Evolutionary conservation across 768 basidiomycete species (phyloP).

Genomic region (Phlegmacium glaucopus): DNA sequence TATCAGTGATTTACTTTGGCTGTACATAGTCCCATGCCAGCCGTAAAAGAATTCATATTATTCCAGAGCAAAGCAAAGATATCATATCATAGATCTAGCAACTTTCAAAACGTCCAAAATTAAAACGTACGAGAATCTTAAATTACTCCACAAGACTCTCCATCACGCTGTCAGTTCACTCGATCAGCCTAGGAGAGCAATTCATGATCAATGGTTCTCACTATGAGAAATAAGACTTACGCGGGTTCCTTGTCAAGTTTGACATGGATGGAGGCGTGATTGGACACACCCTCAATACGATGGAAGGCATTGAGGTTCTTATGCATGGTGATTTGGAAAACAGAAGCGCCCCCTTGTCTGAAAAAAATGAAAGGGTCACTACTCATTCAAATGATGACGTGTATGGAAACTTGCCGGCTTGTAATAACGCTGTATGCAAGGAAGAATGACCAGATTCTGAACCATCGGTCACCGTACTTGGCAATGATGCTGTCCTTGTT

Average conservation of each 20-base stretch:
- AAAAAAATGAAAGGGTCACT: background rate
- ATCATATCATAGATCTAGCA: background rate
- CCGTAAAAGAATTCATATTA: background rate
- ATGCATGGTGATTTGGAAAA: slow-evolving; percentile 97
- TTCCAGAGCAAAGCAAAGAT: background rate
- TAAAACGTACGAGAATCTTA: background rate
- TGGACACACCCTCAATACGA: slow-evolving; percentile 80
- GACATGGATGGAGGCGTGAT: slow-evolving; percentile 79
- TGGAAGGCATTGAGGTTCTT: slow-evolving; percentile 98
- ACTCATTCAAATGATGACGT: slow-evolving; percentile 3
- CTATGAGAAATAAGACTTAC: slow-evolving; percentile 30
- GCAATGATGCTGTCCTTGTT: slow-evolving; percentile 89
- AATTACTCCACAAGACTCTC: background rate
- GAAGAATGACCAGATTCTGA: slow-evolving; percentile 96
- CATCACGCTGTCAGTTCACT: no score
- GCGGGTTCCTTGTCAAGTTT: slow-evolving; percentile 48
- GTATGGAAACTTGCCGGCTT: slow-evolving; percentile 50
- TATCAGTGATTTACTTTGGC: no score
- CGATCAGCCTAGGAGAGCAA: slow-evolving; percentile 9
- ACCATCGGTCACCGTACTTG: slow-evolving; percentile 93
- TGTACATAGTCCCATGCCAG: background rate
- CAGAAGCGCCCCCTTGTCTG: slow-evolving; percentile 85
- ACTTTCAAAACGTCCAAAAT: background rate
- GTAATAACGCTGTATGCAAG: slow-evolving; percentile 88
- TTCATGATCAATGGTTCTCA: background rate